Conservation (phyloP, 352 stramenopile genomes). For the Phytopythium cucurbitacearum region DNA sequence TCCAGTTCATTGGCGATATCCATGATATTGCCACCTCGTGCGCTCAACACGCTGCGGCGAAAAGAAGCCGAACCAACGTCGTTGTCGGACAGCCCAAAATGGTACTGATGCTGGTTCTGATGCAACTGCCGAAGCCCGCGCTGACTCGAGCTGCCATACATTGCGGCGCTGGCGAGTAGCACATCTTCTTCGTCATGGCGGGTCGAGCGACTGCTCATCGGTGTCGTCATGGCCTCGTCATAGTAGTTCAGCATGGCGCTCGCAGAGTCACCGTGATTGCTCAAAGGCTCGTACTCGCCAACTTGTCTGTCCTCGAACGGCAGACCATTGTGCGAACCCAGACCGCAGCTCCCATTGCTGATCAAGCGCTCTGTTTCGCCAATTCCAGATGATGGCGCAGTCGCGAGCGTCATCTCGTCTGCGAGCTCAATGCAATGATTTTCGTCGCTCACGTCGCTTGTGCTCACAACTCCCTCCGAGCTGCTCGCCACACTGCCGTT, state of each 20-base stretch:
- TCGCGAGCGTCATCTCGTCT: constrained; percentile 11
- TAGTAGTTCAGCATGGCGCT: constrained; percentile 18
- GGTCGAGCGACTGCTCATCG: constrained; percentile 45
- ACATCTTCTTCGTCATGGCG: constrained; percentile 75
- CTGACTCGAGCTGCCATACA: constrained; percentile 66
- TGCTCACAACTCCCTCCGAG: constrained; percentile 23
- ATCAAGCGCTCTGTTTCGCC: constrained; percentile 6
- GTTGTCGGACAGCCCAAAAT: constrained; percentile 51
- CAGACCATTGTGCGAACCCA: not conserved
- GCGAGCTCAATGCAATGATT: constrained; percentile 33
- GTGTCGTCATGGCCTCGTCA: constrained; percentile 37
- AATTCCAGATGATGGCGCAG: not conserved
- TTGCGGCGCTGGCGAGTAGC: constrained; percentile 62
- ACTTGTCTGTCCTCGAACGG: constrained; percentile 2
- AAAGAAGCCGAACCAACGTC: constrained; percentile 30
- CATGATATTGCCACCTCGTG: constrained; percentile 17
- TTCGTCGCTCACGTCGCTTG: constrained; percentile 40
- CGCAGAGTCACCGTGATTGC: constrained; percentile 1
- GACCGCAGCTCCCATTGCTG: not conserved
- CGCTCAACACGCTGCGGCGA: constrained; percentile 23
- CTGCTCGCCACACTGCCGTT: constrained; percentile 36
- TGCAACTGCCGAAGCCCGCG: constrained; percentile 65
- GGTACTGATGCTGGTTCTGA: constrained; percentile 67
- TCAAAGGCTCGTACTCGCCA: constrained; percentile 5
- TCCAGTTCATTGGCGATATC: constrained; percentile 14